A percentile compares a stretch with the other conserved stretches of the same genome.
These are phyloP conservation scores for Paracoccidioides lutzii DNA, from an alignment of 2,329 filamentous ascomycete genomes.

Conservation along the genomic window DNA sequence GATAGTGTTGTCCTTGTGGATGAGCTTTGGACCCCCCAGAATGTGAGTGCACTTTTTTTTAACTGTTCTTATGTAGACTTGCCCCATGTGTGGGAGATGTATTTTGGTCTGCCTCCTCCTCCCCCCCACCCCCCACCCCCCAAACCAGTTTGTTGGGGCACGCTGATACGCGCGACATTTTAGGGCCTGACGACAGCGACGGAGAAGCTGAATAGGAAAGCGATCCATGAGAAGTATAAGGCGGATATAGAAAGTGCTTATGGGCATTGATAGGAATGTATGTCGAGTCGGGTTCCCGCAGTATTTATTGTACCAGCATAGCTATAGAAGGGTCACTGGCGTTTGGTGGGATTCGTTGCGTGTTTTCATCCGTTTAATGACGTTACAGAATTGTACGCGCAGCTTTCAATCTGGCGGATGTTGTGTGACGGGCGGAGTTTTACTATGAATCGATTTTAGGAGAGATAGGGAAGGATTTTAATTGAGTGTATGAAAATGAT, in stretches of 20 bases:
- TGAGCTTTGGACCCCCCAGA: constrained; percentile 32
- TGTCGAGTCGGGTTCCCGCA: not conserved
- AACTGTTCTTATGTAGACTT: not conserved
- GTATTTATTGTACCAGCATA: not conserved
- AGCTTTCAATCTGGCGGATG: too few species aligned
- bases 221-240: not conserved
- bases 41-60: constrained; percentile 37
- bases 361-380: too few species aligned
- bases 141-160: not conserved
- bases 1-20: constrained; percentile 31
- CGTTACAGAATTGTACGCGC: too few species aligned
- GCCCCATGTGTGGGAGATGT: too few species aligned
- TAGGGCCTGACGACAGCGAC: constrained; percentile 2
- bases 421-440: too few species aligned
- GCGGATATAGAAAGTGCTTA: not conserved
- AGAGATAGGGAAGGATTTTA: too few species aligned
- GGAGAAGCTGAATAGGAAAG: constrained; percentile 1
- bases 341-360: too few species aligned
- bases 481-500: too few species aligned
- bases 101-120: not conserved
- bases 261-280: not conserved
- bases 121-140: too few species aligned
- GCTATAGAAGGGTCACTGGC: not conserved
- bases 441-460: too few species aligned
- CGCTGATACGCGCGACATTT: not conserved